A percentile compares a stretch with the other conserved stretches of the same genome.
Evolutionary conservation across 495 filamentous ascomycete genomes (phyloP).

Genomic region (Diplogelasinospora grovesii): DNA sequence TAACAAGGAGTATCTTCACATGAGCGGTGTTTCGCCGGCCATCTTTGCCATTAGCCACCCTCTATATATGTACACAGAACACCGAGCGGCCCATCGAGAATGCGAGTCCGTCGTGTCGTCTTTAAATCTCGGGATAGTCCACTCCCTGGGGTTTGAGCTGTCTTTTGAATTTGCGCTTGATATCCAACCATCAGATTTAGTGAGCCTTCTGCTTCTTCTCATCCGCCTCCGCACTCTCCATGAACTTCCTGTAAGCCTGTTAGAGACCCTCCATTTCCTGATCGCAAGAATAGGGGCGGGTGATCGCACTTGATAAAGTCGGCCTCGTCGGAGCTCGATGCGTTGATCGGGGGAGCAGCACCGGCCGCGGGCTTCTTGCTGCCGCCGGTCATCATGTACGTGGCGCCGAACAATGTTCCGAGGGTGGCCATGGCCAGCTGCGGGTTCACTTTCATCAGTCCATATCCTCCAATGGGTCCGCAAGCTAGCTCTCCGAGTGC

Average conservation of each 20-base stretch:
- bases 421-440: slow-evolving; percentile 87
- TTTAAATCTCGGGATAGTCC: too few relatives aligned
- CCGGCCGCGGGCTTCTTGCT: slow-evolving; percentile 51
- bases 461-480: slow-evolving; percentile 12
- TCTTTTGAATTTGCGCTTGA: too few relatives aligned
- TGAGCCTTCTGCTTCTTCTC: slow-evolving; percentile 58
- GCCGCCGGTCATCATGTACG: slow-evolving; percentile 50
- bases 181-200: too few relatives aligned
- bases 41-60: too few relatives aligned
- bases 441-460: too few relatives aligned
- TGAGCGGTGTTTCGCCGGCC: too few relatives aligned
- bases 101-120: too few relatives aligned
- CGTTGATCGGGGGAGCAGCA: slow-evolving; percentile 74
- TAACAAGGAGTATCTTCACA: too few relatives aligned
- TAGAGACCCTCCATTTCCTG: slow-evolving; percentile 15
- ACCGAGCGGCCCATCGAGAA: too few relatives aligned
- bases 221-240: slow-evolving; percentile 63
- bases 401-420: slow-evolving; percentile 54
- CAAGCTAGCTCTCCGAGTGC: not conserved
- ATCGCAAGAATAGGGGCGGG: not conserved
- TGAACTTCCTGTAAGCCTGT: slow-evolving; percentile 58
- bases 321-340: slow-evolving; percentile 86
- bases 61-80: too few relatives aligned
- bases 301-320: slow-evolving; percentile 89
- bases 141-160: too few relatives aligned